These are phyloP conservation scores for Globisporangium nunn DNA, from an alignment of 352 stramenopile genomes.

Conservation along the genomic window DNA sequence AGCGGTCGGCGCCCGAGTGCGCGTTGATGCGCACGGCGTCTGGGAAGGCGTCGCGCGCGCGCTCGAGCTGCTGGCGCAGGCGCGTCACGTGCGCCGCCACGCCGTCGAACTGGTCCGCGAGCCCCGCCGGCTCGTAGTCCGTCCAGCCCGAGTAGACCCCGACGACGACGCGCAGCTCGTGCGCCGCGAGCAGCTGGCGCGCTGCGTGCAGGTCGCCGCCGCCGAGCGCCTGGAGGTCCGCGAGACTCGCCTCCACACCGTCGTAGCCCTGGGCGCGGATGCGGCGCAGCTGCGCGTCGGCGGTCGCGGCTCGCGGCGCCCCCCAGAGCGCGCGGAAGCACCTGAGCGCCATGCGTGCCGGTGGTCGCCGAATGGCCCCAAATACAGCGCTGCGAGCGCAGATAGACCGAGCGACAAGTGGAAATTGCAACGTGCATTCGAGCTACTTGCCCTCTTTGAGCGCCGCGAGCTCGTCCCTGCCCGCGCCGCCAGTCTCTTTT, in stretches of 20 bases:
- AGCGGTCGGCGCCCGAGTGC: slow-evolving; percentile 58
- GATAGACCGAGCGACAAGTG: no score
- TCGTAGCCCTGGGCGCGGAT: slow-evolving; percentile 46
- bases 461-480: neutral
- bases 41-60: slow-evolving; percentile 22
- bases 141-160: slow-evolving; percentile 67
- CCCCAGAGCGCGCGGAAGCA: slow-evolving; percentile 63
- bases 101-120: slow-evolving; percentile 47
- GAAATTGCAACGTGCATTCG: no score
- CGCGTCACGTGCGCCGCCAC: slow-evolving; percentile 32
- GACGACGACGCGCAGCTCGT: slow-evolving; percentile 53
- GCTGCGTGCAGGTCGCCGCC: slow-evolving; percentile 31
- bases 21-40: slow-evolving; percentile 38
- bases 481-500: neutral
- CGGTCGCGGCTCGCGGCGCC: slow-evolving; percentile 24
- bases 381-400: neutral
- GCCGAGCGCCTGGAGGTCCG: slow-evolving; percentile 46
- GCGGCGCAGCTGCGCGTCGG: slow-evolving; percentile 24
- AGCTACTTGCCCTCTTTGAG: neutral
- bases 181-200: slow-evolving; percentile 31
- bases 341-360: slow-evolving; percentile 11
- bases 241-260: slow-evolving; percentile 64
- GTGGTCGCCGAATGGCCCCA: neutral
- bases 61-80: slow-evolving; percentile 26
- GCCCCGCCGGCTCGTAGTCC: slow-evolving; percentile 54